Evolutionary conservation across 805 yeast genomes (phyloP).

Genomic region (Metschnikowia corniflorae): DNA sequence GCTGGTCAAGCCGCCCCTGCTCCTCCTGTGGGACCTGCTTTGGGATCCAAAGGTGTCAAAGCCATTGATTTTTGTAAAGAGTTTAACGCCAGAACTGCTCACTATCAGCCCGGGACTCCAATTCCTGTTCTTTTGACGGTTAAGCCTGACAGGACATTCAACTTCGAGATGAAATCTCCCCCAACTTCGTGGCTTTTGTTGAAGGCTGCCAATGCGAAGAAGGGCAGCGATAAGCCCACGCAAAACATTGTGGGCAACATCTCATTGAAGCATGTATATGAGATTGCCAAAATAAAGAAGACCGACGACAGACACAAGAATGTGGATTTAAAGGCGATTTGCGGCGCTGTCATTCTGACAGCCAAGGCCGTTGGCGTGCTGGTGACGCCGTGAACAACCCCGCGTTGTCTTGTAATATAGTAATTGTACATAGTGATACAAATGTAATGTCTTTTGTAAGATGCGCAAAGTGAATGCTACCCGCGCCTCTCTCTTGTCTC

Average conservation of each 20-base stretch:
- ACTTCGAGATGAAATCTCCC: conserved; percentile 85
- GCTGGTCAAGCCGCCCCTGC: conserved; percentile 99
- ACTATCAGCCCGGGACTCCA: conserved; percentile 80
- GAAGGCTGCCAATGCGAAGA: conserved; percentile 74
- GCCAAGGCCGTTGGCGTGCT: conserved; percentile 88
- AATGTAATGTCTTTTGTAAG: neutral
- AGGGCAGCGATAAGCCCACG: conserved; percentile 73
- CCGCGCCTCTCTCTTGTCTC: no score
- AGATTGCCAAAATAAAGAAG: conserved; percentile 90
- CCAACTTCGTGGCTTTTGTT: conserved; percentile 83
- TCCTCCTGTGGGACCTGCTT: conserved; percentile 98
- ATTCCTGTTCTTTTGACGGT: conserved; percentile 82
- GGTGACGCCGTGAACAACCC: conserved; percentile 55
- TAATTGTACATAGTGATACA: conserved; percentile 12
- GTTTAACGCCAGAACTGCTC: conserved; percentile 94
- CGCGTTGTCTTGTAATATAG: conserved; percentile 6
- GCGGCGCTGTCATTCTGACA: conserved; percentile 78
- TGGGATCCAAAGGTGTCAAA: conserved; percentile 97
- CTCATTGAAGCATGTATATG: conserved; percentile 86
- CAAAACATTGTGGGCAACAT: conserved; percentile 55
- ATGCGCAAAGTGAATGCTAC: neutral
- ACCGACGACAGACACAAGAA: conserved; percentile 76
- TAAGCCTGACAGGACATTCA: conserved; percentile 87
- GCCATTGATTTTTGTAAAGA: conserved; percentile 98
- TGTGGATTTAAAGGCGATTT: conserved; percentile 68